phyloP scores from a whole-genome alignment of 257 asterid genomes.

The Nicotiana attenuata region DNA sequence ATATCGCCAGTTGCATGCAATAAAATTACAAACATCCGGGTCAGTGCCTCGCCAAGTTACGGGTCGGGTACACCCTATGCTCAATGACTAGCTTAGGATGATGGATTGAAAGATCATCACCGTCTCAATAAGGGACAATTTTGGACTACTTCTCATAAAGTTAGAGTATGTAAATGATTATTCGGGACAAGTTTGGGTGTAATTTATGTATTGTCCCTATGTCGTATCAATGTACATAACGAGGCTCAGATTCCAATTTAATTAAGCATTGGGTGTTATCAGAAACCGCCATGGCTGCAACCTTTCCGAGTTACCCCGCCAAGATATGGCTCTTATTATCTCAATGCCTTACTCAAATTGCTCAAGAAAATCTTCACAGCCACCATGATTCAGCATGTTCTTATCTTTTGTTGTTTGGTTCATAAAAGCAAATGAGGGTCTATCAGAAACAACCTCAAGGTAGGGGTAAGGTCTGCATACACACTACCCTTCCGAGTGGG shows the following conservation, averaged over 20 bases:
- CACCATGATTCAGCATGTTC: neutral
- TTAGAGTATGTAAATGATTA: no score
- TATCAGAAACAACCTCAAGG: no score
- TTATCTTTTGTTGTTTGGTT: neutral
- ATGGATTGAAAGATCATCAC: neutral
- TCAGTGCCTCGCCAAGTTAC: neutral
- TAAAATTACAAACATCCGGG: neutral
- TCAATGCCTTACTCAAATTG: neutral
- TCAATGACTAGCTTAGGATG: neutral
- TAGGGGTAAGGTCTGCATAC: no score
- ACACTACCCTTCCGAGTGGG: no score
- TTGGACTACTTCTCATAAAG: neutral
- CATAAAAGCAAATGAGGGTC: no score
- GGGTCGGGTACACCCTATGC: neutral
- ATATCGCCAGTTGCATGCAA: neutral
- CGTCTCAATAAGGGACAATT: neutral
- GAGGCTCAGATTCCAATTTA: neutral
- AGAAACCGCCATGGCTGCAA: neutral
- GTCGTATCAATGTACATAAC: neutral
- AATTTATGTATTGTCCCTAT: neutral
- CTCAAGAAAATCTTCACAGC: neutral
- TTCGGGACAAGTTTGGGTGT: no score
- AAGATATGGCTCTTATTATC: neutral
- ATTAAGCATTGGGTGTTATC: neutral
- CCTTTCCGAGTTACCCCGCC: neutral